These are phyloP conservation scores for Fusarium guadeloupense DNA, from an alignment of 2,329 filamentous ascomycete species.

Conservation along the genomic window DNA sequence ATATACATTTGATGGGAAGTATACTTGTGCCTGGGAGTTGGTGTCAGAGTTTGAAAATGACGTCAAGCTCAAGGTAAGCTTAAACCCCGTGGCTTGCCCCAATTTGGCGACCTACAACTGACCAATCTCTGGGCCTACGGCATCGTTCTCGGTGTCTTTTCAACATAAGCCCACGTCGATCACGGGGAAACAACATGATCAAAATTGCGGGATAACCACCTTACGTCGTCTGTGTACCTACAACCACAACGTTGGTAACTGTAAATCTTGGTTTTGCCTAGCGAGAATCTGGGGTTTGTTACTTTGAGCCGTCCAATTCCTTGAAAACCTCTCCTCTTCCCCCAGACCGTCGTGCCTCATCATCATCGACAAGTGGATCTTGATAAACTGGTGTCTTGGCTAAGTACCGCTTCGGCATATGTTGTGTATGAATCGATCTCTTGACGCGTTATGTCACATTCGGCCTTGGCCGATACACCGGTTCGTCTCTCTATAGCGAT, in stretches of 20 bases:
- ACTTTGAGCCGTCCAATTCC: slow-evolving; percentile 4
- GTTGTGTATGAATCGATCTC: slow-evolving; percentile 5
- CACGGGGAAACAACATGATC: background rate
- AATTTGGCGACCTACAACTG: background rate
- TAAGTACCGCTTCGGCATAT: slow-evolving; percentile 12
- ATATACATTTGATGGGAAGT: too few species aligned
- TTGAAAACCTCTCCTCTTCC: background rate
- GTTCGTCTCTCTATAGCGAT: background rate
- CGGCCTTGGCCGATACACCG: background rate
- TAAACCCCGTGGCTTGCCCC: slow-evolving; percentile 31
- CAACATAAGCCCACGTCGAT: slow-evolving; percentile 24
- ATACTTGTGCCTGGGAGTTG: too few species aligned
- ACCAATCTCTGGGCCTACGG: slow-evolving; percentile 24
- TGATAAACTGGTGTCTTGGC: slow-evolving; percentile 19
- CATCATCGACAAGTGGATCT: slow-evolving; percentile 22
- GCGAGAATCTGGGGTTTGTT: slow-evolving; percentile 17
- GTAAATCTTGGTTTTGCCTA: slow-evolving; percentile 23
- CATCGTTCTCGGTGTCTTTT: slow-evolving; percentile 38
- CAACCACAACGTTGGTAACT: background rate
- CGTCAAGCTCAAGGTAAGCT: slow-evolving; percentile 43
- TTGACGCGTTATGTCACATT: background rate
- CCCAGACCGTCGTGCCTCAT: slow-evolving; percentile 2
- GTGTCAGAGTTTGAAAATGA: slow-evolving; percentile 27
- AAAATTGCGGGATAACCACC: background rate
- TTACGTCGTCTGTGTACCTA: background rate